phyloP scores from a whole-genome alignment of 169 alveolate species.

The Pseudocohnilembus persalinus region DNA sequence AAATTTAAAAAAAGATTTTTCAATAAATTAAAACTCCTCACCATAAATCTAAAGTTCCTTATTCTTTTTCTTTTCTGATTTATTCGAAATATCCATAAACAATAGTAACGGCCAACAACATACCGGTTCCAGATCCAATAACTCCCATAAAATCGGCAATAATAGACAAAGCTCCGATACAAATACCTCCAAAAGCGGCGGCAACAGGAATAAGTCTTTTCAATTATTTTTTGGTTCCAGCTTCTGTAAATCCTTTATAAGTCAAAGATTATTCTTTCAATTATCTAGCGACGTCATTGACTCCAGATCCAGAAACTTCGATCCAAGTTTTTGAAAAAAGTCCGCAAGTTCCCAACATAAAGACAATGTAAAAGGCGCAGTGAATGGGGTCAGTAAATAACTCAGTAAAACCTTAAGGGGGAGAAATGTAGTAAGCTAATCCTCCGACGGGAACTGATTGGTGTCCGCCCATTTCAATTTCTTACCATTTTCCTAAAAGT shows the following conservation, averaged over 20 bases:
- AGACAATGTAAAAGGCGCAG: slow-evolving; percentile 95
- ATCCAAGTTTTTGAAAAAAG: slow-evolving; percentile 99
- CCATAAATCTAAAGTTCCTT: slow-evolving; percentile 74
- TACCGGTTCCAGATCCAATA: slow-evolving; percentile 98
- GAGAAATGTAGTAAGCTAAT: slow-evolving; percentile 98
- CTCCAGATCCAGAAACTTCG: slow-evolving; percentile 98
- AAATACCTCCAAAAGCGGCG: slow-evolving; percentile 99
- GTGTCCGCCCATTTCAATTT: slow-evolving; percentile 91
- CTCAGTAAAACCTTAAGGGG: slow-evolving; percentile 83
- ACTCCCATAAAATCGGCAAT: slow-evolving; percentile 99
- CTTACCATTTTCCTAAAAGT: slow-evolving; percentile 81
- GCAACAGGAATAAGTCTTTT: slow-evolving; percentile 99
- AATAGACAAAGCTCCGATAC: slow-evolving; percentile 99
- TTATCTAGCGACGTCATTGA: slow-evolving; percentile 99
- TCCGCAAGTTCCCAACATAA: slow-evolving; percentile 98
- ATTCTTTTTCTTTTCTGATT: slow-evolving; percentile 95
- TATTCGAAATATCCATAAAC: slow-evolving; percentile 98
- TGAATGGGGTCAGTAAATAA: slow-evolving; percentile 96
- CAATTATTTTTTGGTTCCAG: slow-evolving; percentile 82
- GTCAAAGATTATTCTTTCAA: slow-evolving; percentile 97
- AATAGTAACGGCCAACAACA: slow-evolving; percentile 97
- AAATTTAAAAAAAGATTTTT: no score
- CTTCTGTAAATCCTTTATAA: slow-evolving; percentile 91
- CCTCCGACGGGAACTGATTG: slow-evolving; percentile 99
- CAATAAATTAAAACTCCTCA: no score